A percentile compares a stretch with the other conserved stretches of the same genome.
These are phyloP conservation scores for Plasmodium gaboni DNA, from an alignment of 169 alveolate genomes.

Conservation along the genomic window DNA sequence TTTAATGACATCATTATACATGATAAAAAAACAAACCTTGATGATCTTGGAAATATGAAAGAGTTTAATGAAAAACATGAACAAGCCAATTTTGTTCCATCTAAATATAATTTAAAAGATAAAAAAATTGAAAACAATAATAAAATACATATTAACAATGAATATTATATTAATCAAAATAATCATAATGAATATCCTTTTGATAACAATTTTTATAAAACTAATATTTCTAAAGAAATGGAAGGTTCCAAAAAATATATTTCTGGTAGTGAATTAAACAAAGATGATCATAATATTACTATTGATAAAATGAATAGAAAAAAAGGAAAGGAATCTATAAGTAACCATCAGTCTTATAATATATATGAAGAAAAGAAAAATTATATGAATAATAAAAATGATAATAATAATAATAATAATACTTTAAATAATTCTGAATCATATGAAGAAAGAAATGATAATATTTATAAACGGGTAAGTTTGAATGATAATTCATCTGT, in stretches of 20 bases:
- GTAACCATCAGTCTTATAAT: neutral
- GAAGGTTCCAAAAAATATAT: neutral
- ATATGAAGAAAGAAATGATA: slow-evolving; percentile 10
- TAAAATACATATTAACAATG: neutral
- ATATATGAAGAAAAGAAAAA: neutral
- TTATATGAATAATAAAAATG: neutral
- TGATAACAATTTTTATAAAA: neutral
- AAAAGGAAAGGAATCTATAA: no score
- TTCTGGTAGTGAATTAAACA: no score
- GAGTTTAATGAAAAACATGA: neutral
- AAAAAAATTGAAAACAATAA: neutral
- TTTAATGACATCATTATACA: neutral
- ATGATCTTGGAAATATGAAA: neutral
- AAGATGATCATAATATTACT: no score
- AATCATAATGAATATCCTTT: neutral
- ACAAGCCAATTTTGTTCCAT: neutral
- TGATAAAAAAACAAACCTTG: neutral
- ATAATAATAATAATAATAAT: neutral
- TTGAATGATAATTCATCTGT: slow-evolving; percentile 41
- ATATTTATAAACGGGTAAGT: slow-evolving; percentile 19
- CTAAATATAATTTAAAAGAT: neutral
- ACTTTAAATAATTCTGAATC: slow-evolving; percentile 8
- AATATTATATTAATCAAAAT: slow-evolving; percentile 1
- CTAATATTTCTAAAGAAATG: neutral
- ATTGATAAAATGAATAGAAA: no score